Base-by-base conservation (phyloP, 192 early-diverging fungal genomes). In the Umbelopsis ramanniana region DNA sequence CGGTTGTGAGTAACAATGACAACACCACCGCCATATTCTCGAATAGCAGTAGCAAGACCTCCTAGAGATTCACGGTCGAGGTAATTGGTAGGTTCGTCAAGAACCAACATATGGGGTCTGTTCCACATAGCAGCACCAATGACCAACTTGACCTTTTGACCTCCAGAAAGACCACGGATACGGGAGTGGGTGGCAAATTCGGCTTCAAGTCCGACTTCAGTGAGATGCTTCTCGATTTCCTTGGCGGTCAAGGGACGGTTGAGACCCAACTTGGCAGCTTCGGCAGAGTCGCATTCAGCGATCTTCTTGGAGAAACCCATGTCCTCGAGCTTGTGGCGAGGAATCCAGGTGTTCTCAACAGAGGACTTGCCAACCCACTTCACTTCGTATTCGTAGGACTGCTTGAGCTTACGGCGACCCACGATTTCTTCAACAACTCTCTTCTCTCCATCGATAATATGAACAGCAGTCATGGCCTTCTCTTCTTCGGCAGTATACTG, bases 1-100 rank as follows among this genome's bases (percentile, higher is more conserved):
- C 84, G 84, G 88, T 92, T 91, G 89, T 94, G 92, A 72, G 92
- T 90, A 81, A 94, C 91, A 73, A 94, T 90, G 69, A 94, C 86
- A 73, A 94, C 91, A 88, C 89, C 92, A 74, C 92, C 92, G 71
- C 89, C 90, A 69, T 85, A 93, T 45, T 90, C 86, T 69, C 81
- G 81, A 80, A 93, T 93, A 79, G 92, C 92, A 74, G 78, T 80
- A 48, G 92, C 91, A 75, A 94, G 83, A 24, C 84, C 87, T 69
- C 86, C 87, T 66, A 88, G 81, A 50, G 87, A 85, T 52, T 88
- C 87, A 54, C 86, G 87, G 85, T 89, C 85, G 73, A 89, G 78
- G 74, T 85, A 91, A 75, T 86, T 89, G 52, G 91, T 96, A 72
- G 95, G 95, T 85, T 95, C 93, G 76, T 96, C 95, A 57, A 96